These are phyloP conservation scores for Dactylellina sp. DNA, from an alignment of 2,329 filamentous ascomycete genomes.

Conservation along the genomic window DNA sequence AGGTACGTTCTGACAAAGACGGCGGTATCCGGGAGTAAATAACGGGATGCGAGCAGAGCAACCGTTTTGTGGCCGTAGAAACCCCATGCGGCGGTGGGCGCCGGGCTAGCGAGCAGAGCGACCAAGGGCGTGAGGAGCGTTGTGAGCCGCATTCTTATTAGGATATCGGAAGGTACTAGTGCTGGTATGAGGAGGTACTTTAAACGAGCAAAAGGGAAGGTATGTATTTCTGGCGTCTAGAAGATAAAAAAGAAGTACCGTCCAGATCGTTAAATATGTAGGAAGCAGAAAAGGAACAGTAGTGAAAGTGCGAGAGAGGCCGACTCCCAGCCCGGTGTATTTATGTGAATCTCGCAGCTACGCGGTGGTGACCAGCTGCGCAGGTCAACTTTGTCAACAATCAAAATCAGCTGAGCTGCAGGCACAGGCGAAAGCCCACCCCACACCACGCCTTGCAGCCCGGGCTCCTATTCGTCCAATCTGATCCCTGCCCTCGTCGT, in stretches of 20 bases:
- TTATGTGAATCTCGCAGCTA: not conserved
- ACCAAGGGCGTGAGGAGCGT: conserved; percentile 3
- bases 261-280: too few species aligned
- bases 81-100: conserved; percentile 58
- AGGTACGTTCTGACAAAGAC: conserved; percentile 71
- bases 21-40: conserved; percentile 71
- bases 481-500: not conserved
- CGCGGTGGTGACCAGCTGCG: not conserved
- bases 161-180: not conserved
- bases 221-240: too few species aligned
- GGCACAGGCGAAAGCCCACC: too few species aligned
- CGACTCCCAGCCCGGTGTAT: too few species aligned
- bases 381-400: too few species aligned
- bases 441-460: not conserved
- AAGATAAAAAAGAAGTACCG: too few species aligned
- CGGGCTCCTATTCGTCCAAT: not conserved
- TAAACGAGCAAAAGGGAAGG: too few species aligned
- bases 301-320: conserved; percentile 1
- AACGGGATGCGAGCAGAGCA: conserved; percentile 72
- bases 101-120: not conserved
- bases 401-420: not conserved
- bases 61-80: conserved; percentile 74
- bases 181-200: not conserved
- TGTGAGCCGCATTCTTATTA: conserved; percentile 16
- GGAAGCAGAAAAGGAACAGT: too few species aligned